A percentile compares a stretch with the other conserved stretches of the same genome.
phyloP scores from a whole-genome alignment of 352 stramenopile species.

The Phytophthora nicotianae region DNA sequence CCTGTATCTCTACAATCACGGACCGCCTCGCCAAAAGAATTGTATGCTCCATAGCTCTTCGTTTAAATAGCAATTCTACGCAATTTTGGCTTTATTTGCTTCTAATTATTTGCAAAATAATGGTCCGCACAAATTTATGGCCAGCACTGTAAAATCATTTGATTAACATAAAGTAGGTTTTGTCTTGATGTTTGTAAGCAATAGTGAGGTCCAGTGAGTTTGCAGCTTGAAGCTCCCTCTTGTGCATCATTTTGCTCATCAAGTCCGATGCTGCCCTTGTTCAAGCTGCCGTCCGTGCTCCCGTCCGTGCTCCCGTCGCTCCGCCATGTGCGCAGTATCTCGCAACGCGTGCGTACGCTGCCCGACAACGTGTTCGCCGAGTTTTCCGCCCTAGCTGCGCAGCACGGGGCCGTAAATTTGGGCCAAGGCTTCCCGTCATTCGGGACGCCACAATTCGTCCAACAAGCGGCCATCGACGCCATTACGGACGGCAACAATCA shows the following conservation, averaged over 20 bases:
- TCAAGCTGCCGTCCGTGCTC: constrained; percentile 8
- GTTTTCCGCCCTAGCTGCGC: constrained; percentile 82
- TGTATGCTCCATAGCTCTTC: too few relatives aligned
- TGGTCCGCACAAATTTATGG: too few relatives aligned
- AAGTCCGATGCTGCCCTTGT: constrained; percentile 10
- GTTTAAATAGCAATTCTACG: too few relatives aligned
- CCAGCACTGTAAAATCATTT: too few relatives aligned
- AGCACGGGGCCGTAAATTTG: constrained; percentile 93
- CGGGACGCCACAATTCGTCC: constrained; percentile 90
- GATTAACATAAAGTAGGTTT: too few relatives aligned
- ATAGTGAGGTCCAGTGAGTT: background rate
- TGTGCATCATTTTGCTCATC: constrained; percentile 4
- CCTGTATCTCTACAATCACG: too few relatives aligned
- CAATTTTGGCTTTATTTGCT: too few relatives aligned
- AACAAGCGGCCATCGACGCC: constrained; percentile 84
- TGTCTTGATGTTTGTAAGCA: background rate
- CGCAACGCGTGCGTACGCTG: constrained; percentile 62
- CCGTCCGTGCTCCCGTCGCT: constrained; percentile 4
- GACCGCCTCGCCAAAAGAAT: too few relatives aligned
- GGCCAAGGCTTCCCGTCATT: constrained; percentile 97
- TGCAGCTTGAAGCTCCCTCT: background rate
- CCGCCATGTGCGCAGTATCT: constrained; percentile 47
- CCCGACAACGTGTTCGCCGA: constrained; percentile 88
- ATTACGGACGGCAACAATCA: constrained; percentile 86
- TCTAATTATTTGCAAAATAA: too few relatives aligned